Evolutionary conservation across 768 basidiomycete species (phyloP).

Genomic region (Lentinula detonsa): DNA sequence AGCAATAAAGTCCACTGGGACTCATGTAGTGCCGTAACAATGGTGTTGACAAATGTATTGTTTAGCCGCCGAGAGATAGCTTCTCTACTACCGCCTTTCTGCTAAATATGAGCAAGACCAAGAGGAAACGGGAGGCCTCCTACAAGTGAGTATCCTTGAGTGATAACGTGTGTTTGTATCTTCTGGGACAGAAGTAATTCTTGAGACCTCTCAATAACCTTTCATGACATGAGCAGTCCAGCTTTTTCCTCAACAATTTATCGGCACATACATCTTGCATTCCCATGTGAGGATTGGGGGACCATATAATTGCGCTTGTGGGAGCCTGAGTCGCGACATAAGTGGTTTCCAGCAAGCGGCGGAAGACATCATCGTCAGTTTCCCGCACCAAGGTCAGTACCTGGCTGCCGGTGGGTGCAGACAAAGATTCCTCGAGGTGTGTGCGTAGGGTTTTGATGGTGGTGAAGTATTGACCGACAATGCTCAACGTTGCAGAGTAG

Average conservation of each 20-base stretch:
- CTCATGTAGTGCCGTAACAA: slow-evolving; percentile 58
- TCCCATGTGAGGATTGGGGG: slow-evolving; percentile 12
- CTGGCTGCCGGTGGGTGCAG: not conserved
- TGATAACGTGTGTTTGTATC: slow-evolving; percentile 52
- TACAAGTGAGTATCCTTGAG: slow-evolving; percentile 61
- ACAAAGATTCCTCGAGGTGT: slow-evolving; percentile 34
- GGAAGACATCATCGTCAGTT: slow-evolving; percentile 5
- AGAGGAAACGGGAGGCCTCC: not conserved
- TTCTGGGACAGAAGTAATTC: slow-evolving; percentile 41
- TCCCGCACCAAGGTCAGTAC: not conserved
- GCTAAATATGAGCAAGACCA: slow-evolving; percentile 22
- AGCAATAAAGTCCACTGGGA: slow-evolving; percentile 65
- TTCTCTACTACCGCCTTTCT: slow-evolving; percentile 29
- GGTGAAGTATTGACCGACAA: slow-evolving; percentile 40
- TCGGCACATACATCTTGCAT: not conserved
- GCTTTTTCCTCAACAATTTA: not conserved
- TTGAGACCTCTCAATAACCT: slow-evolving; percentile 64
- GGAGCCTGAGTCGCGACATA: slow-evolving; percentile 35
- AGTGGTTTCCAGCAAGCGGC: slow-evolving; percentile 35
- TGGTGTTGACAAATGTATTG: slow-evolving; percentile 68
- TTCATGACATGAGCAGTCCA: not conserved
- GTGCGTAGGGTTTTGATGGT: slow-evolving; percentile 29
- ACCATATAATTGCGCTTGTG: slow-evolving; percentile 11
- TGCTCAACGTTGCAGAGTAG: slow-evolving; percentile 16
- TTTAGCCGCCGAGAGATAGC: slow-evolving; percentile 34